Evolutionary conservation across 345 rosid genomes (phyloP).

Genomic region (Angophora floribunda): DNA sequence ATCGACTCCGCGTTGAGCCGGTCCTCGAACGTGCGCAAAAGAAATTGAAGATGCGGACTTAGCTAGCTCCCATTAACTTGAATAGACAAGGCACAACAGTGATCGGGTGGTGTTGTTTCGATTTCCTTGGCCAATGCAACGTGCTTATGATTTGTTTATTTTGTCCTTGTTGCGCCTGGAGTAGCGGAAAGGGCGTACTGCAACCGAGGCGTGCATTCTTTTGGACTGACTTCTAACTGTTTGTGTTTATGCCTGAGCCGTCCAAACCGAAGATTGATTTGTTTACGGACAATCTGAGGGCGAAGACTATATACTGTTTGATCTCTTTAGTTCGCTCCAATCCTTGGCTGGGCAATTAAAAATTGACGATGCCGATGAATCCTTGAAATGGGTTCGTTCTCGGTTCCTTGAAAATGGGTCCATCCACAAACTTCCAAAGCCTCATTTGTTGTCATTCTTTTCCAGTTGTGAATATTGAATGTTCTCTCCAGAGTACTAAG

Average conservation of each 20-base stretch:
- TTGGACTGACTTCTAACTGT: not conserved
- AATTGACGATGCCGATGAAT: not conserved
- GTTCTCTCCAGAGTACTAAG: not conserved
- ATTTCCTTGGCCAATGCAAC: not conserved
- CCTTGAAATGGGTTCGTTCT: too few species aligned
- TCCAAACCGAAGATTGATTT: not conserved
- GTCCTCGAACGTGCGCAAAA: not conserved
- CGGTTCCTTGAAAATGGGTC: too few species aligned
- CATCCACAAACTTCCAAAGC: not conserved
- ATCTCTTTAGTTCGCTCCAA: not conserved
- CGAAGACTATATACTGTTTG: not conserved
- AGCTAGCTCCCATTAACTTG: not conserved
- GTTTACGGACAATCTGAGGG: not conserved
- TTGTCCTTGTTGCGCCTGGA: not conserved
- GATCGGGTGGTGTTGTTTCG: not conserved
- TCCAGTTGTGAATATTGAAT: not conserved
- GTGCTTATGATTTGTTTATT: not conserved
- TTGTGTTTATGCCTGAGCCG: not conserved
- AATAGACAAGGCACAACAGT: not conserved
- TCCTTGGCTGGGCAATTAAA: not conserved
- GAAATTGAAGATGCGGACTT: not conserved
- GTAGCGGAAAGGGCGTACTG: not conserved
- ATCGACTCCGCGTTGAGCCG: not conserved
- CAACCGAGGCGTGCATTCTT: not conserved
- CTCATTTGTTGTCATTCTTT: not conserved